phyloP scores from a whole-genome alignment of 1,139 yeast genomes.

The Blastobotrys buckinghamii region DNA sequence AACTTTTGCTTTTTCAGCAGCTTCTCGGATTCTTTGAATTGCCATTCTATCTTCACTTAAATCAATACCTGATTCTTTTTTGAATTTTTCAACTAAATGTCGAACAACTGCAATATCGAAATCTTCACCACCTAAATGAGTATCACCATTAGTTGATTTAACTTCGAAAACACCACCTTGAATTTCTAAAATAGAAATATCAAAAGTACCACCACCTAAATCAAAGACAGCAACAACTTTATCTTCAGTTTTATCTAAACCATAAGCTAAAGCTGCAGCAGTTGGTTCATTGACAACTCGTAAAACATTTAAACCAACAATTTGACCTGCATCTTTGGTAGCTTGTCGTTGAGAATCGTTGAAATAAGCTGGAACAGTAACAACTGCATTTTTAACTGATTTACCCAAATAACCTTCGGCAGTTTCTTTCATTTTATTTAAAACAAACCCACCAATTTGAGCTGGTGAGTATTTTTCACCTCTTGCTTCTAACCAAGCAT shows the following conservation, averaged over 20 bases:
- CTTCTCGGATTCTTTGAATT: slow-evolving; percentile 98
- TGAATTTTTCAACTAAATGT: slow-evolving; percentile 86
- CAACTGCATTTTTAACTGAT: slow-evolving; percentile 83
- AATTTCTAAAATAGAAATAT: slow-evolving; percentile 77
- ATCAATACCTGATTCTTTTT: slow-evolving; percentile 87
- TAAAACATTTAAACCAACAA: slow-evolving; percentile 91
- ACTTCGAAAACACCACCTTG: slow-evolving; percentile 97
- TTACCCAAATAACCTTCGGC: slow-evolving; percentile 91
- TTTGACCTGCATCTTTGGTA: slow-evolving; percentile 97
- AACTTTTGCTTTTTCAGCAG: slow-evolving; percentile 99
- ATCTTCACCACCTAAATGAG: slow-evolving; percentile 87
- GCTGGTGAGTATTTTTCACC: slow-evolving; percentile 86
- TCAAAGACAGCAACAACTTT: slow-evolving; percentile 80
- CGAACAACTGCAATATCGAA: slow-evolving; percentile 79
- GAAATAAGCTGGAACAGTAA: slow-evolving; percentile 97
- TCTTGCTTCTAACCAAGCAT: slow-evolving; percentile 98
- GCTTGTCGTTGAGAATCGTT: slow-evolving; percentile 99
- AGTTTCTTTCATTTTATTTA: slow-evolving; percentile 95
- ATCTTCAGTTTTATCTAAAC: slow-evolving; percentile 76
- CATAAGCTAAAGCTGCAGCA: slow-evolving; percentile 98
- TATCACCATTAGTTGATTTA: slow-evolving; percentile 88
- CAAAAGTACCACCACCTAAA: slow-evolving; percentile 89
- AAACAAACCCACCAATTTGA: slow-evolving; percentile 96
- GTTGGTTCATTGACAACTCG: slow-evolving; percentile 99
- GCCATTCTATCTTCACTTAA: slow-evolving; percentile 95